Conservation (phyloP, 768 basidiomycete genomes). For the Rhizopogon vinicolor region DNA sequence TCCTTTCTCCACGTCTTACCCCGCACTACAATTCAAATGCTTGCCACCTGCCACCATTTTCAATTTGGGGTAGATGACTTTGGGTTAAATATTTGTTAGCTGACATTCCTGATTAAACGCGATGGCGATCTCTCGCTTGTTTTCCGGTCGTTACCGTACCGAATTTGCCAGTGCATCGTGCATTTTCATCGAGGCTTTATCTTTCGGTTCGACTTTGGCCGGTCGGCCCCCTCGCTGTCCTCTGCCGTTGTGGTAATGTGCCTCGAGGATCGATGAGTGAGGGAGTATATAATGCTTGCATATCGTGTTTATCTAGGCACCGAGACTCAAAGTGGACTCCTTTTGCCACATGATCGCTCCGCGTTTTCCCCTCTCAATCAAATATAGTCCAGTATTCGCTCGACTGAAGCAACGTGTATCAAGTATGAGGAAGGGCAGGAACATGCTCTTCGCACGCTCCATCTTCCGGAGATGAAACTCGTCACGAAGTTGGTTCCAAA, state of each 20-base stretch:
- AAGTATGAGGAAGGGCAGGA: too few relatives aligned
- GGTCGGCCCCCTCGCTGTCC: not conserved
- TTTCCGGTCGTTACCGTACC: not conserved
- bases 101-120: not conserved
- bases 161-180: not conserved
- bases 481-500: constrained; percentile 65
- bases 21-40: not conserved
- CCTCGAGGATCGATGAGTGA: not conserved
- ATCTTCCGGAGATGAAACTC: constrained; percentile 57
- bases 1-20: not conserved
- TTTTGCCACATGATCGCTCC: not conserved
- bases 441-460: constrained; percentile 33
- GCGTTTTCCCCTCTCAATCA: not conserved
- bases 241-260: not conserved
- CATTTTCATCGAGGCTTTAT: not conserved
- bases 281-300: not conserved
- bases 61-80: not conserved
- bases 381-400: not conserved
- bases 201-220: not conserved
- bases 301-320: not conserved
- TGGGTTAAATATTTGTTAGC: not conserved
- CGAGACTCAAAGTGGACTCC: not conserved
- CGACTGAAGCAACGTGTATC: not conserved
- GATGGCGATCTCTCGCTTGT: not conserved
- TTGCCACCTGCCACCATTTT: not conserved